phyloP scores from a whole-genome alignment of 1,284 basidiomycete genomes.

The Boletus mariae region DNA sequence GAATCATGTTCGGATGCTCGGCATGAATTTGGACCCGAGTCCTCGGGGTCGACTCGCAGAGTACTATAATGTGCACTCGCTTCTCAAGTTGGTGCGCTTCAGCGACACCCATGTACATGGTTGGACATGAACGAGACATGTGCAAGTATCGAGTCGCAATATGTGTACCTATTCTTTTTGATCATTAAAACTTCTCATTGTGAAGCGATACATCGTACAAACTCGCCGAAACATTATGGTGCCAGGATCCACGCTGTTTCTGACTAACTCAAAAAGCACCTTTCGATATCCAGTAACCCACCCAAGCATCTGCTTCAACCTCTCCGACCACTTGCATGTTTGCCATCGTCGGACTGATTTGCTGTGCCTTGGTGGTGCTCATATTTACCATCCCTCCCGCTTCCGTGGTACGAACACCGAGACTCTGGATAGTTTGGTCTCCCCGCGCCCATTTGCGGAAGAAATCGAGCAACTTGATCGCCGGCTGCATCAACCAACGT shows the following conservation, averaged over 20 bases:
- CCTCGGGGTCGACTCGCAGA: neutral
- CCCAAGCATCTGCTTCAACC: constrained; percentile 24
- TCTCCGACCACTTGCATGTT: constrained; percentile 22
- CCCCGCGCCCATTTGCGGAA: constrained; percentile 12
- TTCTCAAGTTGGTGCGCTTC: neutral
- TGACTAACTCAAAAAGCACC: constrained; percentile 6
- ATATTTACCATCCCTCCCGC: constrained; percentile 19
- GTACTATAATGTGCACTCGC: neutral
- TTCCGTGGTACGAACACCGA: constrained; percentile 4
- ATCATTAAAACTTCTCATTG: too few species aligned
- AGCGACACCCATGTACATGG: too few species aligned
- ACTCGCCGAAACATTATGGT: too few species aligned
- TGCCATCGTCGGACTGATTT: constrained; percentile 24
- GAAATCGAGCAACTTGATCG: constrained; percentile 30
- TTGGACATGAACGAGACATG: neutral
- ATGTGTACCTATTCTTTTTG: neutral
- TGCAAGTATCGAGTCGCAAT: neutral
- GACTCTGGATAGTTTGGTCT: constrained; percentile 10
- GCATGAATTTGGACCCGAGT: neutral
- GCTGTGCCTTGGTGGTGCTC: constrained; percentile 14
- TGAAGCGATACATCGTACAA: too few species aligned
- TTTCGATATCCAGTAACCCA: constrained; percentile 25
- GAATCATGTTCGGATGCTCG: neutral
- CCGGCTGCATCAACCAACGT: constrained; percentile 18
- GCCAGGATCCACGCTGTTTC: neutral